A percentile compares a stretch with the other conserved stretches of the same genome.
Evolutionary conservation across 345 rosid genomes (phyloP).

Genomic region (Populus ilicifolia): DNA sequence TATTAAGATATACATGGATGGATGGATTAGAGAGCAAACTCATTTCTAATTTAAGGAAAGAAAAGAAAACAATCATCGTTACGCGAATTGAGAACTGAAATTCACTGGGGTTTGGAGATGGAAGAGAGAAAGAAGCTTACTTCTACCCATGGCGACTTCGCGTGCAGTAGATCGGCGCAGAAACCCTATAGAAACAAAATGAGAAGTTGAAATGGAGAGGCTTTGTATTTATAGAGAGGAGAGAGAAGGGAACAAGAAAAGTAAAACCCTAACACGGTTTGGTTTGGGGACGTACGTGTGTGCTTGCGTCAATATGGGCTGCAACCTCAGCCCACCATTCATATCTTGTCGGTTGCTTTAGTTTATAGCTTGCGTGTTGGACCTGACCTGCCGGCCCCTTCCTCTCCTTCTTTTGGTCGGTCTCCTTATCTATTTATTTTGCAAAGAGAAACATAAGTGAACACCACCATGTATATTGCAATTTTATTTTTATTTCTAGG

Average conservation of each 20-base stretch:
- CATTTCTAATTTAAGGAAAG: not conserved
- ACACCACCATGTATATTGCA: no score
- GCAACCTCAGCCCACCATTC: not conserved
- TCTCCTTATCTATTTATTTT: no score
- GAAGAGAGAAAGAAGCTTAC: slow-evolving; percentile 24
- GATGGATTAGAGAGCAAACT: no score
- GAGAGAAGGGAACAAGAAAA: not conserved
- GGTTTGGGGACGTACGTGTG: slow-evolving; percentile 4
- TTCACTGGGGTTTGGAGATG: no score
- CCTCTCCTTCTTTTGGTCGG: no score
- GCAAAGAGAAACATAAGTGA: no score
- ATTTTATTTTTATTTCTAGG: no score
- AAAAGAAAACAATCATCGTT: not conserved
- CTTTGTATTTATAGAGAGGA: not conserved
- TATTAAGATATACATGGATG: not conserved
- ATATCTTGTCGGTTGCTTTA: not conserved
- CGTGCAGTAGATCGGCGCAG: not conserved
- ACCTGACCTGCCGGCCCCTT: no score
- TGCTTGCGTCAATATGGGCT: slow-evolving; percentile 12
- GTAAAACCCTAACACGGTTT: slow-evolving; percentile 11
- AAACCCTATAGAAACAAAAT: not conserved
- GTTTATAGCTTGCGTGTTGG: no score
- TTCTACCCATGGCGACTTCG: slow-evolving; percentile 48
- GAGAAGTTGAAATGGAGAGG: no score
- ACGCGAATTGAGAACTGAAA: no score